Evolutionary conservation across 331 rosid species (phyloP), one percentile per base, ranked within the genome.

Genomic region (Cydonia oblonga): DNA sequence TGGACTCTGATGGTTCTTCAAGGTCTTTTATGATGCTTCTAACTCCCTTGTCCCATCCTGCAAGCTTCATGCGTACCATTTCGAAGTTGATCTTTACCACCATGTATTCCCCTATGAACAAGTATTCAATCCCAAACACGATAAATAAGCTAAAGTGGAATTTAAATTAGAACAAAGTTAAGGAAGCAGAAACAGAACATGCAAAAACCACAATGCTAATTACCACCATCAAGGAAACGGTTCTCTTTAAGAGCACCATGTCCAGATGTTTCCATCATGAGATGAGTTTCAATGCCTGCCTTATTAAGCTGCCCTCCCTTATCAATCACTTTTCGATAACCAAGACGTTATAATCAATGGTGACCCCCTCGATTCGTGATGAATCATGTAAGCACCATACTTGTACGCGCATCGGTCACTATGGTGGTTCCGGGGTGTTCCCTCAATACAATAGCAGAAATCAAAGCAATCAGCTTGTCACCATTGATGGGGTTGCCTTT

Each of bases 221-320:
- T 35, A 92, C 98, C 98, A 78, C 91, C 96, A 63, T 93, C 98
- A 60, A 91, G 96, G 82, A 89, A 91, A 81, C 86, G 85, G 19
- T 93, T 93, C 81, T 93, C 98, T 78, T 81, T 91, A 13, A 93
- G 89, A 67, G 98, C 97, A 57, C 98, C 98, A 52, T 87, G 98
- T 10, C 98, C 96, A 4, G 97, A 91, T 0, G 98, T 91, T 78
- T 93, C 97, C 91, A 93, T 91, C 98, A 87, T 91, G 19, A 91
- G 90, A 80, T 85, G 98, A 4, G 98, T 57, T 71, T 91, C 91
- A 70, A 91, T 70, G 14, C 97, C 96, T 3, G 81, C 95, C 5
- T 38, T 22, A 18, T 91, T 87, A 2, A 93, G 90, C 12, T 84
- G 92, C 44, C 78, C 86, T 56, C 96, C 97, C 80, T 91, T 91